A percentile compares a stretch with the other conserved stretches of the same genome.
Evolutionary conservation across 2,329 filamentous ascomycete species (phyloP).

Genomic region (Gnomoniopsis smithogilvyi): DNA sequence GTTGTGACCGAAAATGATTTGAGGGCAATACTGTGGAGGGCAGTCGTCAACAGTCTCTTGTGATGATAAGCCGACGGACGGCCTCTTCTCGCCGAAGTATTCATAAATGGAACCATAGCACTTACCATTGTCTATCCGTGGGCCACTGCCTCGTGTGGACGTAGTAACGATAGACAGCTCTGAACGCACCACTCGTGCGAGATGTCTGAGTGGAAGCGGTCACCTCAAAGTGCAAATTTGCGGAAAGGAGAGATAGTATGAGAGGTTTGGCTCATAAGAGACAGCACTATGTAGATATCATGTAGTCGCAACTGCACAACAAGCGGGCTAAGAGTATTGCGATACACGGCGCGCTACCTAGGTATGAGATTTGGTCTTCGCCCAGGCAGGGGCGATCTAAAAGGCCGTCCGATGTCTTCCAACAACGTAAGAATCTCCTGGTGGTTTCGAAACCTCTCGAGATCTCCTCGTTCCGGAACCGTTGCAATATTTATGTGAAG

Average conservation of each 20-base stretch:
- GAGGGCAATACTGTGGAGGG: not conserved
- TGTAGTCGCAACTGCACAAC: too few species aligned
- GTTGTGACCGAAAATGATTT: not conserved
- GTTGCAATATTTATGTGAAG: too few species aligned
- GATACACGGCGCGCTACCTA: not conserved
- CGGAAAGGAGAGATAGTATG: not conserved
- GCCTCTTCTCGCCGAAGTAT: not conserved
- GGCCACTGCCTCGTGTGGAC: not conserved
- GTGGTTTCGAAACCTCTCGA: not conserved
- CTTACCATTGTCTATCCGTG: slow-evolving; percentile 10
- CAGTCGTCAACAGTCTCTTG: not conserved
- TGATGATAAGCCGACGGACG: not conserved
- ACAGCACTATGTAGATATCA: too few species aligned
- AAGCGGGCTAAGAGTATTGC: too few species aligned
- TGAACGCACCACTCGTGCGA: not conserved
- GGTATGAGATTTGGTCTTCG: too few species aligned
- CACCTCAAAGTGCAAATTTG: not conserved
- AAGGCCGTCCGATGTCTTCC: not conserved
- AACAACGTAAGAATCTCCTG: not conserved
- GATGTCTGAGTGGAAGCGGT: not conserved
- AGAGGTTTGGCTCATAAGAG: too few species aligned
- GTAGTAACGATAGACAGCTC: not conserved
- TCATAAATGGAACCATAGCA: not conserved
- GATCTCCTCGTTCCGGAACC: not conserved
- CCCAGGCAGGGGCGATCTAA: not conserved